These are phyloP conservation scores for Solanum tacnaense DNA, from an alignment of 257 asterid species.

Conservation along the genomic window DNA sequence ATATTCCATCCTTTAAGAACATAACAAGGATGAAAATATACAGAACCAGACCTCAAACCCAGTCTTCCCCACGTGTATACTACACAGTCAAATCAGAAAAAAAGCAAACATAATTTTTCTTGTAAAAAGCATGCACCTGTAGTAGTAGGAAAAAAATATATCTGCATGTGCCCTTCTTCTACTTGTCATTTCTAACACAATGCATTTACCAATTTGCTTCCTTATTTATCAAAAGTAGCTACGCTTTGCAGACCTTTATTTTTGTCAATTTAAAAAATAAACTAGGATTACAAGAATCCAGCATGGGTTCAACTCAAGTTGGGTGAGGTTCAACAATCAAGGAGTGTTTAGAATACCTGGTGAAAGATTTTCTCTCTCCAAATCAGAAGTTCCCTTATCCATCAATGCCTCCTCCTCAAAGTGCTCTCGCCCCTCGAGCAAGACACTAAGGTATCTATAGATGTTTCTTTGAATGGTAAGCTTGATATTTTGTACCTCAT, in stretches of 20 bases:
- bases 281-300: not conserved
- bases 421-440: slow-evolving; percentile 56
- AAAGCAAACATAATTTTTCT: not conserved
- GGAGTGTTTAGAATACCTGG: slow-evolving; percentile 19
- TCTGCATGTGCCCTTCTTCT: not conserved
- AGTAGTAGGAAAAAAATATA: not conserved
- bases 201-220: not conserved
- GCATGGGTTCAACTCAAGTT: not conserved
- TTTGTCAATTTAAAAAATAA: not conserved
- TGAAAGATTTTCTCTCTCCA: slow-evolving; percentile 15
- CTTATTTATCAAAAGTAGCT: not conserved
- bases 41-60: not conserved
- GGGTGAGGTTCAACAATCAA: not conserved
- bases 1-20: not conserved
- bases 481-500: slow-evolving; percentile 48
- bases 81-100: not conserved
- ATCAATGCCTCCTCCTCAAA: slow-evolving; percentile 44
- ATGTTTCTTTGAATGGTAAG: slow-evolving; percentile 40
- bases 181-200: not conserved
- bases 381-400: slow-evolving; percentile 4
- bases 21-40: not conserved
- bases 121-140: not conserved
- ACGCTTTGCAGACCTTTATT: not conserved
- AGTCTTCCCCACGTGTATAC: not conserved
- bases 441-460: slow-evolving; percentile 36